These are phyloP conservation scores for Citrus glauca DNA, from an alignment of 345 rosid genomes.

Conservation along the genomic window DNA sequence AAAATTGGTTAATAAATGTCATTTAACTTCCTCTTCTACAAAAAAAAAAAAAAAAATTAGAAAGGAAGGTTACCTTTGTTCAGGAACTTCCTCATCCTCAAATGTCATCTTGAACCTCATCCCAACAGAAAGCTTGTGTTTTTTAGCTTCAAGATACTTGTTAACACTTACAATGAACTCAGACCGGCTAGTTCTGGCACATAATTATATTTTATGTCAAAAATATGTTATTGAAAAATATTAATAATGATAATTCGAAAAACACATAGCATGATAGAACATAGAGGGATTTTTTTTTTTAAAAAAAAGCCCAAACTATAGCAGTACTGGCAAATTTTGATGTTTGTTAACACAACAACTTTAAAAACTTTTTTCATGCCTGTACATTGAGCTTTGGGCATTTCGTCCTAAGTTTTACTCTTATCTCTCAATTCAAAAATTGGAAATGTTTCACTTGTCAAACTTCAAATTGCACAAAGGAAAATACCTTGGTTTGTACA, in stretches of 20 bases:
- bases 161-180: slow-evolving; percentile 94
- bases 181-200: slow-evolving; percentile 85
- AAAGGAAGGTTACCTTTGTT: slow-evolving; percentile 63
- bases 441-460: neutral
- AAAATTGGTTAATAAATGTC: no score
- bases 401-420: neutral
- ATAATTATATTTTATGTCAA: slow-evolving; percentile 6
- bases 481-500: slow-evolving; percentile 91
- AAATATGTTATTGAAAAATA: no score
- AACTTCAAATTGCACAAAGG: neutral
- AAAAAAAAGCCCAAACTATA: neutral
- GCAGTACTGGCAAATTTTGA: neutral
- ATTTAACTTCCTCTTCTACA: no score
- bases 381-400: neutral
- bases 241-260: neutral
- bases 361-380: neutral
- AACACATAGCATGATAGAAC: neutral
- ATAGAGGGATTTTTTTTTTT: no score
- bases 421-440: neutral
- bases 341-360: neutral
- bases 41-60: slow-evolving; percentile 6
- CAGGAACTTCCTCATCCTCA: slow-evolving; percentile 99
- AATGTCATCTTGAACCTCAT: slow-evolving; percentile 99
- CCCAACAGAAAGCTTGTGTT: slow-evolving; percentile 83
- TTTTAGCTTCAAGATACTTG: slow-evolving; percentile 87